Evolutionary conservation across 1,139 yeast genomes (phyloP), one percentile per base, ranked within the genome.

Genomic region (Zygotorulaspora mrakii): DNA sequence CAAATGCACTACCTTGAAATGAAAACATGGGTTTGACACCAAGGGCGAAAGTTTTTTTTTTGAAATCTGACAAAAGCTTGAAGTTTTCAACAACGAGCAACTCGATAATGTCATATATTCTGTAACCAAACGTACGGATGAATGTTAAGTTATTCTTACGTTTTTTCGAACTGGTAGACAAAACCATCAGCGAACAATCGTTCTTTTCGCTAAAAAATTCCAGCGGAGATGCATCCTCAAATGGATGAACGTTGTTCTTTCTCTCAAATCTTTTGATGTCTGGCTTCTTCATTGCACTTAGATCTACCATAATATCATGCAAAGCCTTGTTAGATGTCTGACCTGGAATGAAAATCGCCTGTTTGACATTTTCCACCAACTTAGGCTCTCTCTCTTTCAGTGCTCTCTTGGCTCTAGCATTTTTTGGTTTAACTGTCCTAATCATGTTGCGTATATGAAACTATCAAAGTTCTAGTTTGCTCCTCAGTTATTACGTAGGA

Each of bases 131-230:
- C 33, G 95, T 87, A 61, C 99, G 76, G 25, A 82, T 72, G 64
- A 88, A 91, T 2, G 94, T 86, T 56, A 91, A 70, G 47, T 88
- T 87, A 65, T 89, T 87, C 48, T 95, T 96, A 64, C 98, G 78
- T 70, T 94, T 91, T 66, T 91, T 94, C 61, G 86, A 87, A 65
- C 78, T 78, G 13, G 87, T 73, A 5, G 89, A 76, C 42, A 89
- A 72, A n/a, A 91, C 95, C 59, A 91, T 64, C 48, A 91, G 68
- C 2, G 97, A 87, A 33, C 84, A 66, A 65, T 91, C 98, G 64
- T 91, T 94, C 73, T 91, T 94, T 64, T 89, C 96, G 49, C 95
- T 74, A 62, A 89, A 85, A 58, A 94, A 91, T 65, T 94, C 98
- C 45, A 94, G 68, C 31, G 82, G 77, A 4, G 82, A 60, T n/a